Evolutionary conservation across 139 green algal genomes (phyloP).

Genomic region (Picochlorum costavermella): DNA sequence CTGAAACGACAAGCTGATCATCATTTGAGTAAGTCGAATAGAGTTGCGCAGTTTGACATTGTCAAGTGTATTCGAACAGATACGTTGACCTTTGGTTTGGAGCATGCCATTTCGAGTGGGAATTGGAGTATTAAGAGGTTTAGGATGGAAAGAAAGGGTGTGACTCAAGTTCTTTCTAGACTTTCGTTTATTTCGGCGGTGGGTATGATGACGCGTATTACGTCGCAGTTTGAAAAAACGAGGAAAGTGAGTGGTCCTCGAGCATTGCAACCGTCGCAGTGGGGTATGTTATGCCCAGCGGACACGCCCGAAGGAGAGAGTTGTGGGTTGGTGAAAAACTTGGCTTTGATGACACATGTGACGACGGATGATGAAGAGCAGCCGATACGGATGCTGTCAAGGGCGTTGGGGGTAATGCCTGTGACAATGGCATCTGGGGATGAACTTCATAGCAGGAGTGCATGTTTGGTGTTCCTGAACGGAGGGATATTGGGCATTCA

Average conservation of each 20-base stretch:
- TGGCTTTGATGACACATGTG: conserved; percentile 98
- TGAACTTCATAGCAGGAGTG: conserved; percentile 62
- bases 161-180: conserved; percentile 93
- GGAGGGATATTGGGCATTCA: conserved; percentile 81
- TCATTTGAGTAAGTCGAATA: conserved; percentile 71
- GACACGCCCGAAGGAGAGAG: conserved; percentile 91
- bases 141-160: conserved; percentile 95
- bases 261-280: conserved; percentile 90
- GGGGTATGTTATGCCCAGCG: conserved; percentile 95
- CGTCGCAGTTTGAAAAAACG: conserved; percentile 97
- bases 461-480: conserved; percentile 88
- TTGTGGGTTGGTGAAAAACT: conserved; percentile 98
- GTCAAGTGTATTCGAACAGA: conserved; percentile 85
- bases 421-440: conserved; percentile 41
- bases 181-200: conserved; percentile 92
- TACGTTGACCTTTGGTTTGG: conserved; percentile 89
- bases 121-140: conserved; percentile 99
- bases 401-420: conserved; percentile 71
- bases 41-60: conserved; percentile 82
- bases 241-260: conserved; percentile 88
- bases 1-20: conserved; percentile 80
- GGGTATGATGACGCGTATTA: conserved; percentile 99
- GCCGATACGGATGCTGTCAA: conserved; percentile 47
- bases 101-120: conserved; percentile 81
- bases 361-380: conserved; percentile 81